phyloP scores from a whole-genome alignment of 192 early-diverging fungal genomes.

The Coemansia javaensis region DNA sequence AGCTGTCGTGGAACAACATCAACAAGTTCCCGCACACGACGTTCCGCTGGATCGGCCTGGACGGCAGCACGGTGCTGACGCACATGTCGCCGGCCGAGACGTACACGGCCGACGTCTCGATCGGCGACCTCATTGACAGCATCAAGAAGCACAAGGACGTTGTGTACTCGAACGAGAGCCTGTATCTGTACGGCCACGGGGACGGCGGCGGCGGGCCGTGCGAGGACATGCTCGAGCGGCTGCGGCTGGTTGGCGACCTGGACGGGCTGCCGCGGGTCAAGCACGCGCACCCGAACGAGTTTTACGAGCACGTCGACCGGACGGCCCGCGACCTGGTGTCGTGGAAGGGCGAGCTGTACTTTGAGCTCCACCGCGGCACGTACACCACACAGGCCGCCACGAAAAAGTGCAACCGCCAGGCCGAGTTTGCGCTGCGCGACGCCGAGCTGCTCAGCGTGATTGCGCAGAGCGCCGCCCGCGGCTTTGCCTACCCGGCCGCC shows the following conservation, averaged over 20 bases:
- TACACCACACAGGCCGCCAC: constrained; percentile 88
- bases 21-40: constrained; percentile 98
- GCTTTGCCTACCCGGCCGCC: constrained; percentile 63
- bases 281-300: constrained; percentile 71
- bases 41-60: constrained; percentile 89
- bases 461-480: constrained; percentile 9
- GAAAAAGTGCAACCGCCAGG: constrained; percentile 82
- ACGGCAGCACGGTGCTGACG: constrained; percentile 77
- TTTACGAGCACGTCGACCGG: constrained; percentile 77
- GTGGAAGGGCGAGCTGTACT: constrained; percentile 98
- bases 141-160: constrained; percentile 87
- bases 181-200: constrained; percentile 92
- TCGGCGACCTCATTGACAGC: constrained; percentile 55
- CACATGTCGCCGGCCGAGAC: constrained; percentile 93
- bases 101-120: constrained; percentile 61
- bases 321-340: constrained; percentile 62
- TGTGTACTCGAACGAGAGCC: constrained; percentile 75
- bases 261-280: constrained; percentile 72
- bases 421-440: constrained; percentile 80
- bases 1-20: constrained; percentile 98
- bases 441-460: constrained; percentile 72
- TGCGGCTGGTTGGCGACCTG: constrained; percentile 67
- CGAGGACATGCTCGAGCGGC: constrained; percentile 77
- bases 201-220: constrained; percentile 94
- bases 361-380: constrained; percentile 97